These are phyloP conservation scores for Gryganskiella cystojenkinii DNA, from an alignment of 192 early-diverging fungal genomes.

Conservation along the genomic window DNA sequence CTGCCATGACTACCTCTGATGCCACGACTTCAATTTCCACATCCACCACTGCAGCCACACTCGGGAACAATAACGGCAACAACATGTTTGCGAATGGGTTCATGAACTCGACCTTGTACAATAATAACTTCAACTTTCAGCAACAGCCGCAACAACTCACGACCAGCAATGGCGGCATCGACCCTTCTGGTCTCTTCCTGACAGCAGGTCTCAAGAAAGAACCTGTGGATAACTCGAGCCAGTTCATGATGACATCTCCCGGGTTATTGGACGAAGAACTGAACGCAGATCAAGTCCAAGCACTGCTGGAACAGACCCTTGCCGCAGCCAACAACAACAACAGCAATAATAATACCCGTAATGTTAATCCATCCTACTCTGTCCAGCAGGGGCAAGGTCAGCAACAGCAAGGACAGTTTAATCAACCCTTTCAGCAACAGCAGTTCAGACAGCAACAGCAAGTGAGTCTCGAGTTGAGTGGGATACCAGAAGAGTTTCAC, in stretches of 20 bases:
- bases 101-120: conserved; percentile 16
- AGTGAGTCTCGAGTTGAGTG: conserved; percentile 25
- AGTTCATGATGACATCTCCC: no score
- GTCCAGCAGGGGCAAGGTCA: not conserved
- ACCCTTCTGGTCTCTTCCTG: conserved; percentile 24
- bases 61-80: conserved; percentile 4
- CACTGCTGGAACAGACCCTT: conserved; percentile 41
- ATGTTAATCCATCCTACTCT: not conserved
- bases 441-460: conserved; percentile 23
- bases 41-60: not conserved
- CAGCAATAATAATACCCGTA: conserved; percentile 4
- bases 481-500: conserved; percentile 37
- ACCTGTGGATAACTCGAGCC: conserved; percentile 6
- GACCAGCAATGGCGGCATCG: conserved; percentile 6
- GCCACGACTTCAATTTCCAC: conserved; percentile 9
- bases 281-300: conserved; percentile 47
- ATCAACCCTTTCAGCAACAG: conserved; percentile 10
- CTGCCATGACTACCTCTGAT: not conserved
- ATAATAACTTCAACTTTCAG: not conserved
- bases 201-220: conserved; percentile 38
- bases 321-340: conserved; percentile 15
- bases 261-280: conserved; percentile 34
- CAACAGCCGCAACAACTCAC: conserved; percentile 18
- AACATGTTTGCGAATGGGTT: conserved; percentile 18
- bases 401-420: not conserved